Conservation (phyloP, 2,329 filamentous ascomycete species). For the Keithomyces neogunnii region DNA sequence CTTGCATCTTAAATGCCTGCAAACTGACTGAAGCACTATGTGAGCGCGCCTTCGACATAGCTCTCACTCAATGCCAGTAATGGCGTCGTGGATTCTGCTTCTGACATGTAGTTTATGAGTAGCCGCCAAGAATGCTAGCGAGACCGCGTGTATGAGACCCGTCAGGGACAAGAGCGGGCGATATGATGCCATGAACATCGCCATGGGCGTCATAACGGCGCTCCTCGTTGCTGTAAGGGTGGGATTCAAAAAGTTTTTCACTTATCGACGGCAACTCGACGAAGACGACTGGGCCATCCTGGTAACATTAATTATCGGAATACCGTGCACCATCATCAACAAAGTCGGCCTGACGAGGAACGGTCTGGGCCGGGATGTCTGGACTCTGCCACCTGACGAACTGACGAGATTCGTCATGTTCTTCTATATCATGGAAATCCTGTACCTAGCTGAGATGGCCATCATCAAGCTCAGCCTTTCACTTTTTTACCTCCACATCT, state of each 20-base stretch:
- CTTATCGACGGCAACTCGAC: slow-evolving; percentile 20
- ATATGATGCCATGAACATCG: slow-evolving; percentile 6
- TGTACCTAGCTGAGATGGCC: slow-evolving; percentile 21
- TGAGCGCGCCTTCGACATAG: slow-evolving; percentile 10
- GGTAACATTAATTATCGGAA: slow-evolving; percentile 11
- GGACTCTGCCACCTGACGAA: slow-evolving; percentile 19
- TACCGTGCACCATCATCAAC: slow-evolving; percentile 16
- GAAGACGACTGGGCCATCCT: slow-evolving; percentile 22
- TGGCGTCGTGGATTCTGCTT: background rate
- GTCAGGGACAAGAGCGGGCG: slow-evolving; percentile 2
- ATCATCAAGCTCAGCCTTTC: slow-evolving; percentile 32
- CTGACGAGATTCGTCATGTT: slow-evolving; percentile 17
- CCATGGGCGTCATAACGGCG: slow-evolving; percentile 11
- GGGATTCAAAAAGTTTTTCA: slow-evolving; percentile 16
- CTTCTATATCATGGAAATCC: slow-evolving; percentile 25
- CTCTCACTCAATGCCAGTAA: background rate
- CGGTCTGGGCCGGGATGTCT: slow-evolving; percentile 25
- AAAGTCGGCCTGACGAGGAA: slow-evolving; percentile 14
- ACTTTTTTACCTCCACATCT: slow-evolving; percentile 34
- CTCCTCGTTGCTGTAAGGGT: slow-evolving; percentile 12
- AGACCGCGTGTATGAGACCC: slow-evolving; percentile 2
- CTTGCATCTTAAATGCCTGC: slow-evolving; percentile 16
- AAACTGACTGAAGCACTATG: slow-evolving; percentile 15
- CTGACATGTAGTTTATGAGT: background rate
- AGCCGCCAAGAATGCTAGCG: slow-evolving; percentile 5